Conservation (phyloP, 768 basidiomycete species). For the Gymnopilus dilepis region DNA sequence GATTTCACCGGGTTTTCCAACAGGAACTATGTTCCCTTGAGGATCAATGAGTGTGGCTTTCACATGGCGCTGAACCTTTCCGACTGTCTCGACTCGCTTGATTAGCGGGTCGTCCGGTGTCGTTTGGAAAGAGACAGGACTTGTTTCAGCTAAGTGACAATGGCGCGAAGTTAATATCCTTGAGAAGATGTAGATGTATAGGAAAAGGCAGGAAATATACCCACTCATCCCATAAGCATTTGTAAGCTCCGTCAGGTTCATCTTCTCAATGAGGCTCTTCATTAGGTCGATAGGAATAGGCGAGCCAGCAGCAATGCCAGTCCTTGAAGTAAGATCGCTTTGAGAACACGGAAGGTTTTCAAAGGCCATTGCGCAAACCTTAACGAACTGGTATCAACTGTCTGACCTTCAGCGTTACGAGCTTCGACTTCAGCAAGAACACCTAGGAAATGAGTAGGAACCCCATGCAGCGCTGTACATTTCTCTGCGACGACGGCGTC, state of each 20-base stretch:
- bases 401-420: slow-evolving; percentile 49
- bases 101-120: slow-evolving; percentile 67
- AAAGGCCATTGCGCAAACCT: slow-evolving; percentile 47
- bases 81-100: slow-evolving; percentile 85
- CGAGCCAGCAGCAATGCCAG: slow-evolving; percentile 84
- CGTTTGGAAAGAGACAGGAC: slow-evolving; percentile 87
- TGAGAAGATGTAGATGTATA: background rate
- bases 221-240: slow-evolving; percentile 89
- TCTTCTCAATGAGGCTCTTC: slow-evolving; percentile 67
- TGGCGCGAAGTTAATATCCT: background rate
- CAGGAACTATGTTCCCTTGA: slow-evolving; percentile 66
- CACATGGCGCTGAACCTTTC: slow-evolving; percentile 76
- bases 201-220: slow-evolving; percentile 35
- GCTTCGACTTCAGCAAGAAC: slow-evolving; percentile 70
- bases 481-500: slow-evolving; percentile 70
- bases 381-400: slow-evolving; percentile 53
- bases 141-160: slow-evolving; percentile 67
- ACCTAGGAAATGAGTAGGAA: slow-evolving; percentile 85
- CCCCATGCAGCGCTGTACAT: slow-evolving; percentile 83
- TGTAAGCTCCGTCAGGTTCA: slow-evolving; percentile 75
- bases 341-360: background rate
- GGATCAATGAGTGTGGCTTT: slow-evolving; percentile 72
- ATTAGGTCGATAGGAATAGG: slow-evolving; percentile 82
- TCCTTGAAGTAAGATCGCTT: slow-evolving; percentile 44
- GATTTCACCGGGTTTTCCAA: slow-evolving; percentile 77